Conservation (phyloP, 352 stramenopile genomes). For the Vaucheria bursata region DNA sequence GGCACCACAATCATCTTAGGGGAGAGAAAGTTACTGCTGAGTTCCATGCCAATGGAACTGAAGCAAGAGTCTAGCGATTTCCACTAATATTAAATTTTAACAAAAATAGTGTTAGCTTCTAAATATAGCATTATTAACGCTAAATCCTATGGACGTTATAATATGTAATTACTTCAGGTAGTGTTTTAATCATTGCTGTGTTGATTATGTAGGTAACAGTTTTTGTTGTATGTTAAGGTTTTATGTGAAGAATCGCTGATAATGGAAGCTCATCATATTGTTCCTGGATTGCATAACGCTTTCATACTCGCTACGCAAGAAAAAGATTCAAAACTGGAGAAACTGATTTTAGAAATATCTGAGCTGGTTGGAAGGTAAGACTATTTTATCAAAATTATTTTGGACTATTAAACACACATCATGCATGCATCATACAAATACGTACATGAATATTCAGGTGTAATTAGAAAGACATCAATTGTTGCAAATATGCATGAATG, state of each 20-base stretch:
- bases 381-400: neutral
- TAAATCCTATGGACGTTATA: no score
- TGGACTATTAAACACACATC: neutral
- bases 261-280: constrained; percentile 66
- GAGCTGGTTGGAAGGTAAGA: constrained; percentile 44
- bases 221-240: no score
- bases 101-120: no score
- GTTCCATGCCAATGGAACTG: no score
- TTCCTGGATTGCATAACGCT: constrained; percentile 57
- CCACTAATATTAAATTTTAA: no score
- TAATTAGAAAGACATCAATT: neutral
- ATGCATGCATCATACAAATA: neutral
- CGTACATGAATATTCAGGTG: neutral
- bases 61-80: no score
- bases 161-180: no score
- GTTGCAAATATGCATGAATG: neutral
- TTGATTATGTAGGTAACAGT: no score
- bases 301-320: constrained; percentile 46
- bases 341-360: constrained; percentile 36
- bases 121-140: no score
- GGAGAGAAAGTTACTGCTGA: no score
- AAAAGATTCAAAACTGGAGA: constrained; percentile 21
- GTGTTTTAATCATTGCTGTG: no score
- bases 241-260: constrained; percentile 86
- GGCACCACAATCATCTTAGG: no score